Percentiles rank a stretch among this genome's conserved stretches.
phyloP scores from a whole-genome alignment of 2,329 filamentous ascomycete genomes.

The Trichoderma sp. region DNA sequence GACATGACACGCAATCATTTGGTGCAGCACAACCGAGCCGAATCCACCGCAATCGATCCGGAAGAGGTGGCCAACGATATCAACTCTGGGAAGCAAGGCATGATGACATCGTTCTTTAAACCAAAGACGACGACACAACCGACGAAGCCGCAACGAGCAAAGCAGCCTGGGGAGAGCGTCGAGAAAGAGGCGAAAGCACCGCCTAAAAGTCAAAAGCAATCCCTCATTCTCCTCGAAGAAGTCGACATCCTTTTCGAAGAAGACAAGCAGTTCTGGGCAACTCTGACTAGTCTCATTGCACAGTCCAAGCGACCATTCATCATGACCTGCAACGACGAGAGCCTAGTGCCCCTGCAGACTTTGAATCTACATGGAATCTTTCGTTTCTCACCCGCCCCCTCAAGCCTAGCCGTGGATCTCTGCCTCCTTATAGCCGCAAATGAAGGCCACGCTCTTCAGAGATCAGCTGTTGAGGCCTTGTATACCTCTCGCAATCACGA shows the following conservation, averaged over 20 bases:
- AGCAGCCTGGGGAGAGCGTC: slow-evolving; percentile 22
- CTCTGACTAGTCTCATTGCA: slow-evolving; percentile 70
- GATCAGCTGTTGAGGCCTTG: slow-evolving; percentile 64
- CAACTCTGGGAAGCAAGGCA: slow-evolving; percentile 70
- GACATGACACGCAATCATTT: slow-evolving; percentile 97
- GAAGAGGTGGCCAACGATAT: slow-evolving; percentile 46
- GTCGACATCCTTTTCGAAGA: slow-evolving; percentile 92
- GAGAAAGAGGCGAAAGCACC: slow-evolving; percentile 33
- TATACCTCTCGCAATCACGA: slow-evolving; percentile 69
- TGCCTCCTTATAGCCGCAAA: slow-evolving; percentile 78
- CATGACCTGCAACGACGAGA: slow-evolving; percentile 92
- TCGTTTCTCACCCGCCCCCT: slow-evolving; percentile 65
- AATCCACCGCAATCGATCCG: slow-evolving; percentile 30
- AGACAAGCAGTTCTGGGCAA: slow-evolving; percentile 91
- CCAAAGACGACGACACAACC: slow-evolving; percentile 38
- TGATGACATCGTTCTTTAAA: slow-evolving; percentile 79
- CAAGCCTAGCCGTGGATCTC: slow-evolving; percentile 71
- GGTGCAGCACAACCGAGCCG: slow-evolving; percentile 54
- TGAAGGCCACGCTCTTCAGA: slow-evolving; percentile 77
- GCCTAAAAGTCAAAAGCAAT: slow-evolving; percentile 74
- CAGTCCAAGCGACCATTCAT: slow-evolving; percentile 90
- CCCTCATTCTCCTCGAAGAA: slow-evolving; percentile 89
- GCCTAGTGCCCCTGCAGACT: slow-evolving; percentile 69
- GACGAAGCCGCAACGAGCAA: slow-evolving; percentile 27
- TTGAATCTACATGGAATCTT: slow-evolving; percentile 85